Percentiles rank a stretch among this genome's conserved stretches.
Evolutionary conservation across 2,329 filamentous ascomycete species (phyloP).

Genomic region (Fusarium xylarioides): DNA sequence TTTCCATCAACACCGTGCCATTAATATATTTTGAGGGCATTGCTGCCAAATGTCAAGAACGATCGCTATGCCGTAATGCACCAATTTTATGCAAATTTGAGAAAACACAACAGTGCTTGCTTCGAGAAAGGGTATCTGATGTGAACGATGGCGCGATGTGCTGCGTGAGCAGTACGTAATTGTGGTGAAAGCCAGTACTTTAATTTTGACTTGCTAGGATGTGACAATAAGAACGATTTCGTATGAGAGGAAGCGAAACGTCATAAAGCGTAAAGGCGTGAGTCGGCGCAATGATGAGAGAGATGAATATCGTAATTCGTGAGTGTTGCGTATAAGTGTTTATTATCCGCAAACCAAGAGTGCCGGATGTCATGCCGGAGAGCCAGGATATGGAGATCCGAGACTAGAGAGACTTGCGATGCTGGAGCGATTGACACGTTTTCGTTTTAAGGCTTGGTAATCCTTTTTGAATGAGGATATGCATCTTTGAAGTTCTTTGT

Average conservation of each 20-base stretch:
- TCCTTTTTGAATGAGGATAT: constrained; percentile 70
- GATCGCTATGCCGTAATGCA: constrained; percentile 30
- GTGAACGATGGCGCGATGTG: constrained; percentile 10
- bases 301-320: constrained; percentile 36
- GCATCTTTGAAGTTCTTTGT: constrained; percentile 66
- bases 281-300: constrained; percentile 13
- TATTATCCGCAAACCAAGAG: neutral
- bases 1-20: constrained; percentile 1
- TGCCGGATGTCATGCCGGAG: constrained; percentile 31
- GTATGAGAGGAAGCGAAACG: constrained; percentile 15
- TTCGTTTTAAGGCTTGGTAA: constrained; percentile 60
- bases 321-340: constrained; percentile 24
- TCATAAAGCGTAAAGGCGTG: constrained; percentile 32
- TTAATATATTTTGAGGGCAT: constrained; percentile 12
- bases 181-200: neutral
- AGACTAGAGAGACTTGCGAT: constrained; percentile 43
- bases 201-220: constrained; percentile 1
- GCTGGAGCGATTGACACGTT: constrained; percentile 49
- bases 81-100: constrained; percentile 30
- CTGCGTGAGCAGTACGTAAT: constrained; percentile 4
- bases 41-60: constrained; percentile 23
- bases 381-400: constrained; percentile 40
- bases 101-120: constrained; percentile 30
- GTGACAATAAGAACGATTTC: constrained; percentile 4
- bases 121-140: constrained; percentile 36